Base-by-base conservation (phyloP, 768 basidiomycete genomes). In the Tubosaeta sp. region DNA sequence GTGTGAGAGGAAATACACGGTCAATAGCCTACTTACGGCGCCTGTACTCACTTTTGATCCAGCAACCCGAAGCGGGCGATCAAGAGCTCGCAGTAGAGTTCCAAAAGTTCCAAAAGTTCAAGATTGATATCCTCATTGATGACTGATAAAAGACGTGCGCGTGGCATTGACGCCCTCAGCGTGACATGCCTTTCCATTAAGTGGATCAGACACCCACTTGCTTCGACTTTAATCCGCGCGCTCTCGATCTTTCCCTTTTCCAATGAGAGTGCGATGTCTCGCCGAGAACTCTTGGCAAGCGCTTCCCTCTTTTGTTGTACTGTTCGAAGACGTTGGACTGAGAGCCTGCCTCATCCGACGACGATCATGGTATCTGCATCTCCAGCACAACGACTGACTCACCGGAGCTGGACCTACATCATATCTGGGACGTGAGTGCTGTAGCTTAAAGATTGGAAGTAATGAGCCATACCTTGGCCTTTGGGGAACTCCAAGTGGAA, bases 1-100 rank as follows among this genome's bases (percentile, higher is more conserved):
- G 34, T 51, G 54, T 39, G 39, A 47, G 27, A 52, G 52, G 32
- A 35, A 39, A 57, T 43, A 51, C 33, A 42, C 29, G 43, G 38
- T 33, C 48, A 33, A 52, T 32, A 39, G 55, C 48, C 51, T 42
- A 35, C 26, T 43, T 52, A 17, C 13, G 25, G 3, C 35, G 31
- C 10, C 32, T 31, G 50, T 13, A 70, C 83, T 65, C 57, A 95
- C 94, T 80, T 86, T 65, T 88, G 84, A 62, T 99, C 97, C 43
- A 99, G 77, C 27, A 98, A 71, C 10, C 90, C 89, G 62, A 98
- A 98, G 43, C 97, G 81, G 9, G 95, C 91, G 22, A 95, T 76
- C 17, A 98, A 72, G n/a, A 95, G 80, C 64, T 99, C 97, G 57
- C 88, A 91, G 67, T 97, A 97, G 11, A 98, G 78, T 73, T 97